A percentile compares a stretch with the other conserved stretches of the same genome.
Conservation (phyloP, 1,284 basidiomycete species). For the Tilletia caries region DNA sequence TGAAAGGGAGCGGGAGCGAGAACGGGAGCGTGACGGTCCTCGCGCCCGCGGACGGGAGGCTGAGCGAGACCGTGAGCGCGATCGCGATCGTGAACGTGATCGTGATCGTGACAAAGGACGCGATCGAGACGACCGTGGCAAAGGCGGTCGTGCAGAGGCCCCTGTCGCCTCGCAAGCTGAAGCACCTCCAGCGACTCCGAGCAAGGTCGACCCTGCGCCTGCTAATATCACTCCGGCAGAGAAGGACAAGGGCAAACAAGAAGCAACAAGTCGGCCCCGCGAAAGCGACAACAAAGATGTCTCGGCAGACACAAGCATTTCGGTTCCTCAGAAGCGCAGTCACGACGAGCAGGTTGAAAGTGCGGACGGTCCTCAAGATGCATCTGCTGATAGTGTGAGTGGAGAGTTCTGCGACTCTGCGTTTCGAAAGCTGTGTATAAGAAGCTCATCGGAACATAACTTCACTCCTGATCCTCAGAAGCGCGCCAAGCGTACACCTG, state of each 20-base stretch:
- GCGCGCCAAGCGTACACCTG: not conserved
- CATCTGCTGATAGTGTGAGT: not conserved
- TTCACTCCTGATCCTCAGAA: not conserved
- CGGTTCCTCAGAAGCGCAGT: not conserved
- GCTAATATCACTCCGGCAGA: not conserved
- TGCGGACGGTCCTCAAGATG: not conserved
- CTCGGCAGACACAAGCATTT: not conserved
- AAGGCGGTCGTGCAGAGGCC: too few species aligned
- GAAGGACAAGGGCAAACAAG: slow-evolving; percentile 1
- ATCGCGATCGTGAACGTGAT: not conserved
- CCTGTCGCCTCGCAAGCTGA: too few species aligned
- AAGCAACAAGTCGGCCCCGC: not conserved
- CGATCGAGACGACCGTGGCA: too few species aligned
- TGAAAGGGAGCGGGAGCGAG: not conserved
- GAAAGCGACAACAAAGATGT: not conserved
- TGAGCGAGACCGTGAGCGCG: not conserved
- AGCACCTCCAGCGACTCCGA: too few species aligned
- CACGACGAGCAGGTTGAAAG: not conserved
- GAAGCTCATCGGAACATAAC: not conserved
- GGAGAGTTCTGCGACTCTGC: not conserved
- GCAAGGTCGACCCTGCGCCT: too few species aligned
- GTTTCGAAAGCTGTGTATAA: not conserved
- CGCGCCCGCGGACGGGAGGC: not conserved
- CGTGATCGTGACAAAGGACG: not conserved
- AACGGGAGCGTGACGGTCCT: not conserved